phyloP scores from a whole-genome alignment of 1,139 yeast genomes.

The Martiniozyma asiatica region DNA sequence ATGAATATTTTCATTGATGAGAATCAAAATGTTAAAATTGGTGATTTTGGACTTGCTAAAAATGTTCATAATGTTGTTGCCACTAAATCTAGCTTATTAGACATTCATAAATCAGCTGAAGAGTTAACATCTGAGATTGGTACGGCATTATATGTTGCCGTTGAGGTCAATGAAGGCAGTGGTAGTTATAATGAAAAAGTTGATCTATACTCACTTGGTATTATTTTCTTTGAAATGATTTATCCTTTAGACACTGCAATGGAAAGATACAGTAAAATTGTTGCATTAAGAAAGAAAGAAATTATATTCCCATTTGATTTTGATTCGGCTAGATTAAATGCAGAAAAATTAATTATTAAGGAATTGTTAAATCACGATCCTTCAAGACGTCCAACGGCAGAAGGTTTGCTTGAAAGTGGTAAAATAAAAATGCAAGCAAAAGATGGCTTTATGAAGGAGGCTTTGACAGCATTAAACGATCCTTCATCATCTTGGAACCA shows the following conservation, averaged over 20 bases:
- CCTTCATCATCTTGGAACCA: constrained; percentile 92
- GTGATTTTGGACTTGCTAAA: constrained; percentile 95
- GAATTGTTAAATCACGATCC: constrained; percentile 72
- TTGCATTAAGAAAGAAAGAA: constrained; percentile 43
- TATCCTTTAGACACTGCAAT: constrained; percentile 74
- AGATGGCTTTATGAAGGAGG: constrained; percentile 81
- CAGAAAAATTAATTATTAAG: constrained; percentile 56
- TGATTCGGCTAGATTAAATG: constrained; percentile 33
- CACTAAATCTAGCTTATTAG: constrained; percentile 11
- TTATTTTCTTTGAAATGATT: constrained; percentile 92
- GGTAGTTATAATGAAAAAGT: constrained; percentile 84
- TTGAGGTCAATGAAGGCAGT: constrained; percentile 59
- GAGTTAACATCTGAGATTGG: constrained; percentile 90
- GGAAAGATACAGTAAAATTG: constrained; percentile 73
- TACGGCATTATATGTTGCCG: constrained; percentile 85
- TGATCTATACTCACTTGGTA: constrained; percentile 90
- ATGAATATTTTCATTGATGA: constrained; percentile 92
- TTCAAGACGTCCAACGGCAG: constrained; percentile 64
- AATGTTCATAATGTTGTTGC: constrained; percentile 42
- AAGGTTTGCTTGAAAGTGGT: constrained; percentile 64
- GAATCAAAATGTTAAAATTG: constrained; percentile 79
- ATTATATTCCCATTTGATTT: constrained; percentile 63
- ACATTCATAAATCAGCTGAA: constrained; percentile 30
- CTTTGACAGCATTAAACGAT: constrained; percentile 71
- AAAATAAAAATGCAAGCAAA: constrained; percentile 80